Percentiles rank a stretch among this genome's conserved stretches.
These are phyloP conservation scores for Theileria annulata DNA, from an alignment of 169 alveolate genomes.

Conservation along the genomic window DNA sequence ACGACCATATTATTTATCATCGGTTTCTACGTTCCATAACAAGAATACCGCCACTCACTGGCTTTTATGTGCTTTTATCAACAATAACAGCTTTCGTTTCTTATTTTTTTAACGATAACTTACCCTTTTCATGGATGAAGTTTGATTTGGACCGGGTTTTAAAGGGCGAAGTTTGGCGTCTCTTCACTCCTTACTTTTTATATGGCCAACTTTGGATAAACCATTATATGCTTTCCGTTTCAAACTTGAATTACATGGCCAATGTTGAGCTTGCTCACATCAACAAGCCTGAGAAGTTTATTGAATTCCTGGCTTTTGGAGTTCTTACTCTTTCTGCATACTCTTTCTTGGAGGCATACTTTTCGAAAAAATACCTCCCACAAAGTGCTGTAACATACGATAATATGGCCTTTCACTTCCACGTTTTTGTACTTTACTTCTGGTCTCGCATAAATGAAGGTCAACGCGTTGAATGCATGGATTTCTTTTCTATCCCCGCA, in stretches of 20 bases:
- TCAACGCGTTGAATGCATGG: constrained; percentile 70
- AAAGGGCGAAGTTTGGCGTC: constrained; percentile 73
- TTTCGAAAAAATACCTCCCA: constrained; percentile 40
- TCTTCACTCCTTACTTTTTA: constrained; percentile 72
- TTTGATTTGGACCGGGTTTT: constrained; percentile 59
- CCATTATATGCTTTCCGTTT: constrained; percentile 69
- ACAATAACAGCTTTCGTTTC: constrained; percentile 37
- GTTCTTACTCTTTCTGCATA: constrained; percentile 48
- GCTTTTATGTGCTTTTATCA: constrained; percentile 23
- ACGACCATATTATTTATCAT: constrained; percentile 44
- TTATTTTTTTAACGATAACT: constrained; percentile 44
- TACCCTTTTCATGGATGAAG: constrained; percentile 38
- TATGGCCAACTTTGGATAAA: constrained; percentile 75
- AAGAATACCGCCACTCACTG: constrained; percentile 61
- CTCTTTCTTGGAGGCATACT: constrained; percentile 59
- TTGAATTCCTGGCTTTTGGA: constrained; percentile 71
- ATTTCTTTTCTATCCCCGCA: constrained; percentile 71
- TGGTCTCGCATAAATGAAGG: constrained; percentile 80
- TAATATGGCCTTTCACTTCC: constrained; percentile 68
- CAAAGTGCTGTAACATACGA: background rate
- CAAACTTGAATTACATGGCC: constrained; percentile 71
- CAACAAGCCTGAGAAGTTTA: constrained; percentile 71
- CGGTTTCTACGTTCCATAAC: constrained; percentile 17
- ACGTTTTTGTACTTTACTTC: constrained; percentile 71
- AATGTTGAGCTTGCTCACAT: constrained; percentile 73